Base-by-base conservation (phyloP, 176 grass and related monocot species). In the Rhynchospora breviuscula region DNA sequence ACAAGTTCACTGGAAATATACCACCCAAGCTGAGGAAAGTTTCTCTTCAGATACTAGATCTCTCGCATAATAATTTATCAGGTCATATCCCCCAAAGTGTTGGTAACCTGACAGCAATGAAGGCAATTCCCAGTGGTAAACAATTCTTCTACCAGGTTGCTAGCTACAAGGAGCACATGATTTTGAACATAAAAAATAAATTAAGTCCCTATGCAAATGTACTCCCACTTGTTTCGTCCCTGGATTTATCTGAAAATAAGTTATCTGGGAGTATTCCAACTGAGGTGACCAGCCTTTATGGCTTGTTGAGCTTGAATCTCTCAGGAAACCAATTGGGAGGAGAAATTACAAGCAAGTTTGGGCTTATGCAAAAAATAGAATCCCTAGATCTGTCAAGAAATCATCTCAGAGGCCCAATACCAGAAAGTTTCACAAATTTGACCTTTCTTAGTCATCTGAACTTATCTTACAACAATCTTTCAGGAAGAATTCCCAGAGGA, bases 1-100 rank as follows among this genome's bases (percentile, higher is more conserved):
- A 89, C 86, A 67, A 78, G 53, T 87, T 92, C 81, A 69, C 15
- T 4, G 90, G 87, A 0, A 26, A 79, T 11, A 85, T 92, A 40
- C 90, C 90, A 2, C 4, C 48, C 1, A 18, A 92, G 7, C 13
- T 87, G 14, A 83, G 17, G 17, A n/a, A 89, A 5, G 23, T 5
- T 59, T 13, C 22, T 17, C 87, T 92, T 35, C 90, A 85, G 35
- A 81, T 83, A 51, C 63, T 92, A 14, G 84, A 91, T 47, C 23
- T 91, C 46, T 60, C 87, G 1, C 52, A 22, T 58, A 91, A 91
- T 57, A 85, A 67, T 0, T 33, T 92, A 2, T 85, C 90, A 5
- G 87, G 90, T 10, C 6, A 1, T n/a, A 59, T 91, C 60, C 90
- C 84, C 18, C 0, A 66, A 22, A 67, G 67, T n/a, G 0, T 91